These are phyloP conservation scores for Pachyrhizus erosus DNA, from an alignment of 306 rosid genomes.

Conservation along the genomic window DNA sequence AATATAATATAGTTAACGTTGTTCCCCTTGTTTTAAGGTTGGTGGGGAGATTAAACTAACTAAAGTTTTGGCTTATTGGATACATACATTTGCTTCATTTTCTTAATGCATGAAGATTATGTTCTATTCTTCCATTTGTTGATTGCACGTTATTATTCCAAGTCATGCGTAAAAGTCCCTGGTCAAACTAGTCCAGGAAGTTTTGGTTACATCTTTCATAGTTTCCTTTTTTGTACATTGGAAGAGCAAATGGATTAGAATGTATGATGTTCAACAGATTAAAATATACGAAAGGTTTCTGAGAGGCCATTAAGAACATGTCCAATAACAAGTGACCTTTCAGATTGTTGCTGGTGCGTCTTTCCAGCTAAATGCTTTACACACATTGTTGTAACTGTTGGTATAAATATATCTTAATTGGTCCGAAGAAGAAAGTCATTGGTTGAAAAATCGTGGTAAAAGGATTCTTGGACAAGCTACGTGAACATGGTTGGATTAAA, in stretches of 20 bases:
- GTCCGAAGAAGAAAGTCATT: neutral
- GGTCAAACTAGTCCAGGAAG: neutral
- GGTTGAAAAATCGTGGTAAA: neutral
- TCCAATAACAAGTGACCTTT: neutral
- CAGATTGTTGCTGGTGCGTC: neutral
- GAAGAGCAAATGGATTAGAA: neutral
- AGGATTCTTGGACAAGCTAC: neutral
- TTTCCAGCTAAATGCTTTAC: no score
- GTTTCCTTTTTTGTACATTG: neutral
- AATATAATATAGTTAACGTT: constrained; percentile 27
- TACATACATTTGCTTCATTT: constrained; percentile 16
- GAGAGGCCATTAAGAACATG: neutral
- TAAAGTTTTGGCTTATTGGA: constrained; percentile 26
- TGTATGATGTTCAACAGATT: neutral
- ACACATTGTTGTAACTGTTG: neutral
- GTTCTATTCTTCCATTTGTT: constrained; percentile 1
- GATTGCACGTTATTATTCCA: neutral
- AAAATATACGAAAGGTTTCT: neutral
- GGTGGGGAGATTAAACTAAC: constrained; percentile 43
- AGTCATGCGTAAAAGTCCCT: neutral
- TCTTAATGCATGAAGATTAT: constrained; percentile 39
- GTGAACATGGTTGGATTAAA: no score
- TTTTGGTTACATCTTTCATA: neutral
- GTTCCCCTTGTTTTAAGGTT: constrained; percentile 42
- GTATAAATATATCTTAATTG: neutral